A percentile compares a stretch with the other conserved stretches of the same genome.
These are phyloP conservation scores for Podila clonocystis DNA, from an alignment of 192 early-diverging fungal species.

Conservation along the genomic window DNA sequence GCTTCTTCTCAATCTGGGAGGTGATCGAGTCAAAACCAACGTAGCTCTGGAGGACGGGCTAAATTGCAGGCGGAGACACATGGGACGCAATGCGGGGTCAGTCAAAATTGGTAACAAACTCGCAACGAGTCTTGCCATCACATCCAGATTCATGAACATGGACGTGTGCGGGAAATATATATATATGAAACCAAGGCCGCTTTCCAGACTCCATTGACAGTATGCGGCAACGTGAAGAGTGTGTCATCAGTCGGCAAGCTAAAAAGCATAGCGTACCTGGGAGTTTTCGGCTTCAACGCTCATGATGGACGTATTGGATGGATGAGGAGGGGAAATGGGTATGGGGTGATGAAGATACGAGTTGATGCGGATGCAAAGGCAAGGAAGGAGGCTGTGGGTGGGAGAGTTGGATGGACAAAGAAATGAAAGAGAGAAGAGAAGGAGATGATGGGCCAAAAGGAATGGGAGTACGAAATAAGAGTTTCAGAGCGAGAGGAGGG, in stretches of 20 bases:
- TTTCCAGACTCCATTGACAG: neutral
- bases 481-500: too few relatives aligned
- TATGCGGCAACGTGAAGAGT: neutral
- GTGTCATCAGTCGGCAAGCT: neutral
- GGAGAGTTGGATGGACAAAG: slow-evolving; percentile 1
- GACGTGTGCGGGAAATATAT: neutral
- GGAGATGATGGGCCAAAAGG: too few relatives aligned
- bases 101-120: neutral
- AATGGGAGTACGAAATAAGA: too few relatives aligned
- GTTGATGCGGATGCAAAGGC: neutral
- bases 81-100: neutral
- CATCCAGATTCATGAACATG: neutral
- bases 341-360: neutral
- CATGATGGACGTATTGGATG: slow-evolving; percentile 22
- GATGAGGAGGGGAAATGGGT: neutral
- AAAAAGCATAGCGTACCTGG: slow-evolving; percentile 22
- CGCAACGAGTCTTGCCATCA: neutral
- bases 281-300: slow-evolving; percentile 47
- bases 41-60: slow-evolving; percentile 84
- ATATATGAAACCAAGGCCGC: neutral
- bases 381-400: neutral
- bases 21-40: slow-evolving; percentile 99
- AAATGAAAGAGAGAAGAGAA: neutral
- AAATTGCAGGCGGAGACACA: slow-evolving; percentile 6
- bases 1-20: slow-evolving; percentile 97